Evolutionary conservation across 257 asterid species (phyloP).

Genomic region (Coffea canephora): DNA sequence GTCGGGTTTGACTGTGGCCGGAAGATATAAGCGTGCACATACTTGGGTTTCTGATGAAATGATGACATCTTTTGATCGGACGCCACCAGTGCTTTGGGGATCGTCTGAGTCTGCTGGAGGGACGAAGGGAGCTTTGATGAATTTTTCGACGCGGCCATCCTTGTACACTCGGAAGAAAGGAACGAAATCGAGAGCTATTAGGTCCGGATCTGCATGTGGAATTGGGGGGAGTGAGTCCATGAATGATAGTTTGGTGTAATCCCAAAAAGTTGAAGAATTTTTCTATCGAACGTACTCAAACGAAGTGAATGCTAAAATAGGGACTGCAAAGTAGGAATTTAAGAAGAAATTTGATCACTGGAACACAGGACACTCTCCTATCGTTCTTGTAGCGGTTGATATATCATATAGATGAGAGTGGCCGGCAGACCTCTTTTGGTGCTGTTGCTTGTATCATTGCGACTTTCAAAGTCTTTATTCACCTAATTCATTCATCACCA

Average conservation of each 20-base stretch:
- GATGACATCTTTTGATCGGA: slow-evolving; percentile 50
- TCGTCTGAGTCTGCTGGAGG: slow-evolving; percentile 46
- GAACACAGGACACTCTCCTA: too few relatives aligned
- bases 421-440: background rate
- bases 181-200: slow-evolving; percentile 38
- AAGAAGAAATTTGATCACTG: background rate
- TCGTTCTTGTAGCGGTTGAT: background rate
- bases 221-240: background rate
- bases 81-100: slow-evolving; percentile 34
- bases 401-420: background rate
- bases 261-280: too few relatives aligned
- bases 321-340: background rate
- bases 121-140: slow-evolving; percentile 9
- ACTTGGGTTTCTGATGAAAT: slow-evolving; percentile 43
- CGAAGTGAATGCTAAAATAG: background rate
- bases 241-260: too few relatives aligned
- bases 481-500: too few relatives aligned
- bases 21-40: slow-evolving; percentile 56
- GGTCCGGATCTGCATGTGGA: slow-evolving; percentile 4
- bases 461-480: too few relatives aligned
- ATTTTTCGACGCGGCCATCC: slow-evolving; percentile 52
- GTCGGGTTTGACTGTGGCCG: slow-evolving; percentile 25
- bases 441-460: too few relatives aligned
- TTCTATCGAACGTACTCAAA: background rate
- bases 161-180: slow-evolving; percentile 44